Percentiles rank a stretch among this genome's conserved stretches.
These are phyloP conservation scores for Sphaerostilbella broomeana DNA, from an alignment of 2,329 filamentous ascomycete genomes.

Conservation along the genomic window DNA sequence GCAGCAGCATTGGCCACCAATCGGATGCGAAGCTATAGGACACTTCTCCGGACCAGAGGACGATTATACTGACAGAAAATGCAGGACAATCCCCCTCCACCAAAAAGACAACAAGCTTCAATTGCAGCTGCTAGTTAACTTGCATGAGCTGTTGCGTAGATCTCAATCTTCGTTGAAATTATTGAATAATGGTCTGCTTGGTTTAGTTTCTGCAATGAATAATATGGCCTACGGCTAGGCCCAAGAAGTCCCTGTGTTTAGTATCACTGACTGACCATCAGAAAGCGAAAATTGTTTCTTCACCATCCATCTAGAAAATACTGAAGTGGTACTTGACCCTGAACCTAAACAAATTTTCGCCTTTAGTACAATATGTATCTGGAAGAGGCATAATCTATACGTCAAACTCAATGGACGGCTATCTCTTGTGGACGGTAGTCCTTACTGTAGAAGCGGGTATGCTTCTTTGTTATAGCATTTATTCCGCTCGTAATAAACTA, in stretches of 20 bases:
- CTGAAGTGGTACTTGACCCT: conserved; percentile 2
- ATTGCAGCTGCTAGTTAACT: conserved; percentile 34
- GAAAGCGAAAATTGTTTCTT: conserved; percentile 15
- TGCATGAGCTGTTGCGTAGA: background rate
- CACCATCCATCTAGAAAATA: conserved; percentile 3
- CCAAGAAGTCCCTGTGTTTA: conserved; percentile 10
- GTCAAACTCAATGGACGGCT: too few relatives aligned
- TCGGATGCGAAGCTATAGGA: conserved; percentile 6
- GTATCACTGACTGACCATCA: conserved; percentile 18
- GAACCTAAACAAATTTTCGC: too few relatives aligned
- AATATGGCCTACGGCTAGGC: conserved; percentile 16
- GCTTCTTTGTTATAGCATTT: too few relatives aligned
- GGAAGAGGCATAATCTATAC: too few relatives aligned
- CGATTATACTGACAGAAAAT: conserved; percentile 21
- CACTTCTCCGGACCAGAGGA: conserved; percentile 2
- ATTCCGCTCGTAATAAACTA: too few relatives aligned
- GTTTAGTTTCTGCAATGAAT: conserved; percentile 6
- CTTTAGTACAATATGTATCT: too few relatives aligned
- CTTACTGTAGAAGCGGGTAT: too few relatives aligned
- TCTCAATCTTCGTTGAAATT: conserved; percentile 6
- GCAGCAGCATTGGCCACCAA: conserved; percentile 18
- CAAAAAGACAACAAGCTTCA: conserved; percentile 37
- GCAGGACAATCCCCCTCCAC: conserved; percentile 31
- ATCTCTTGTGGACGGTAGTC: too few relatives aligned
- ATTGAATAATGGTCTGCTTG: conserved; percentile 11